Evolutionary conservation across 2,329 filamentous ascomycete genomes (phyloP).

Genomic region (Fusarium devonianum): DNA sequence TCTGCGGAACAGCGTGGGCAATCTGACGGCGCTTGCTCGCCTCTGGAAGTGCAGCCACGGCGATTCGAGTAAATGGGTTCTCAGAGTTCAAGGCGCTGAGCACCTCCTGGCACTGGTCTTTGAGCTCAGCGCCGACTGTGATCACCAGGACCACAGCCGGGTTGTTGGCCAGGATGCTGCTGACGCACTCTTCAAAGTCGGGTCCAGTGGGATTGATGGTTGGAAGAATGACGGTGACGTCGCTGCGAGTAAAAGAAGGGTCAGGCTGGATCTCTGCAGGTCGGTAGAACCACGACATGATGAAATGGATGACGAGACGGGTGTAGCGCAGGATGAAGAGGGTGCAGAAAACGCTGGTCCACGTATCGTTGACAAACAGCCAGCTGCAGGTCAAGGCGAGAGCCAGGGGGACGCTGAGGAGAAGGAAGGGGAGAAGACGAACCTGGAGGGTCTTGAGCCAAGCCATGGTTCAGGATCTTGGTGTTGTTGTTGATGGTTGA

Average conservation of each 20-base stretch:
- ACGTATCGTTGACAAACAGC: slow-evolving; percentile 22
- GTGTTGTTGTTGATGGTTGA: not conserved
- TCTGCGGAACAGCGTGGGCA: slow-evolving; percentile 46
- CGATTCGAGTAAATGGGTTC: slow-evolving; percentile 34
- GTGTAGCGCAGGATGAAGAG: slow-evolving; percentile 52
- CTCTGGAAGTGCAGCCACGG: slow-evolving; percentile 42
- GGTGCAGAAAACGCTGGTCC: slow-evolving; percentile 30
- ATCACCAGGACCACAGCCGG: slow-evolving; percentile 54
- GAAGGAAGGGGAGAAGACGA: slow-evolving; percentile 7
- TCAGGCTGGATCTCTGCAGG: slow-evolving; percentile 40
- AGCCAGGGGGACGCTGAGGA: not conserved
- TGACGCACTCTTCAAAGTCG: slow-evolving; percentile 53
- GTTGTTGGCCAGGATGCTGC: slow-evolving; percentile 48
- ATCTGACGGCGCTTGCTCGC: slow-evolving; percentile 61
- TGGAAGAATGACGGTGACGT: slow-evolving; percentile 61
- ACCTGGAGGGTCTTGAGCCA: slow-evolving; percentile 5
- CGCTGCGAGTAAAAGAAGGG: slow-evolving; percentile 44
- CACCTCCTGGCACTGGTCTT: slow-evolving; percentile 17
- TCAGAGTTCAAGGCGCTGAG: slow-evolving; percentile 9
- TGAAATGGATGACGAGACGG: slow-evolving; percentile 53
- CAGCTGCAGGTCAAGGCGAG: slow-evolving; percentile 13
- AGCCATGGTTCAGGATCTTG: not conserved
- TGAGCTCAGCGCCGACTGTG: slow-evolving; percentile 49
- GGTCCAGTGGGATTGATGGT: slow-evolving; percentile 54
- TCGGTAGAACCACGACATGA: slow-evolving; percentile 51